Evolutionary conservation across 164 flowering plant genomes (phyloP).

Genomic region (Echeveria elegans): DNA sequence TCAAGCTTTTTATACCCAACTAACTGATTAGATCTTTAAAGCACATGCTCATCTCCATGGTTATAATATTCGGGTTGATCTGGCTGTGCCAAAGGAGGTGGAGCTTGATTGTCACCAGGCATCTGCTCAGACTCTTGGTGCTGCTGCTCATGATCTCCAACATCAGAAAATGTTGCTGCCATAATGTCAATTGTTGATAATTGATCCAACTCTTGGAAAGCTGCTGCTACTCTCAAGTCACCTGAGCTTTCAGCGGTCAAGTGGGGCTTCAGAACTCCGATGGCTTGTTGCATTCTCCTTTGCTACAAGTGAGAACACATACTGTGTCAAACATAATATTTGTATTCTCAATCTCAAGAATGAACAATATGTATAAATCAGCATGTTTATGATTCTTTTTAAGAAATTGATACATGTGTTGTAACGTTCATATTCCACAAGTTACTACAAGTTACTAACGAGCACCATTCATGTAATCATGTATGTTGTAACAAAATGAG

Average conservation of each 20-base stretch:
- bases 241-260: neutral
- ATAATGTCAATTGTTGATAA: neutral
- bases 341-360: neutral
- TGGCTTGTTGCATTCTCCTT: conserved; percentile 2
- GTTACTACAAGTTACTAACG: neutral
- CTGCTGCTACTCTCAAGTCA: neutral
- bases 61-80: neutral
- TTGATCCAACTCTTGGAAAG: conserved; percentile 1
- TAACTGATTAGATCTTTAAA: neutral
- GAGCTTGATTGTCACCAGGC: neutral
- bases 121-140: neutral
- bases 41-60: conserved; percentile 1
- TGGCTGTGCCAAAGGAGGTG: neutral
- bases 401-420: neutral
- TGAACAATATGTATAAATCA: neutral
- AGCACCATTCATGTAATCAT: neutral
- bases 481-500: neutral
- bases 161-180: neutral
- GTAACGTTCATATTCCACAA: neutral
- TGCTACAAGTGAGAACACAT: neutral
- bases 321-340: neutral
- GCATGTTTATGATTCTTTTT: neutral
- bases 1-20: neutral
- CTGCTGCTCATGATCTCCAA: neutral
- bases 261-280: neutral